Conservation (phyloP, 208 protist species). For the Trypanosoma scelopori region DNA sequence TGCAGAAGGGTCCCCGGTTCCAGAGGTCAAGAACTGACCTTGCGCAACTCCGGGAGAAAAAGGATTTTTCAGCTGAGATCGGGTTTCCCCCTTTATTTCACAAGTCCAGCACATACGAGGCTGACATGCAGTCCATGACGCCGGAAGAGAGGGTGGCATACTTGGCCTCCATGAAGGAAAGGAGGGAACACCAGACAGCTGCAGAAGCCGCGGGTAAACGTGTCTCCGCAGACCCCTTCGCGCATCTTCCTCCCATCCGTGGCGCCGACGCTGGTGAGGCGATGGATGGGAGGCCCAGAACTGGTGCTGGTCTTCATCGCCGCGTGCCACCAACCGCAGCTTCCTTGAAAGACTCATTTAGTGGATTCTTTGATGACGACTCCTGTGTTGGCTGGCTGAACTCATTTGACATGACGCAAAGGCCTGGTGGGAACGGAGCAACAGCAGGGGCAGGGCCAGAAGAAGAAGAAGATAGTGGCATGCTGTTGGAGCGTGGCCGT, state of each 20-base stretch:
- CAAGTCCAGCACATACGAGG: too few relatives aligned
- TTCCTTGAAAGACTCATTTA: too few relatives aligned
- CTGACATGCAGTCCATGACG: not conserved
- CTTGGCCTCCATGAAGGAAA: not conserved
- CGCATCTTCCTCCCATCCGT: slow-evolving; percentile 1
- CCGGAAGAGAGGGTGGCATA: not conserved
- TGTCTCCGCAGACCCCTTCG: not conserved
- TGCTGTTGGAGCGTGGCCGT: not conserved
- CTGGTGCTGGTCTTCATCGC: not conserved
- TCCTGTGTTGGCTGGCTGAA: too few relatives aligned
- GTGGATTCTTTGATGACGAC: too few relatives aligned
- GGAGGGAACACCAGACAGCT: too few relatives aligned
- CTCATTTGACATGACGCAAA: not conserved
- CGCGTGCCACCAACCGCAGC: too few relatives aligned
- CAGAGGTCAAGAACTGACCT: not conserved
- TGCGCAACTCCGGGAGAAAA: too few relatives aligned
- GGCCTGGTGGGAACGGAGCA: not conserved
- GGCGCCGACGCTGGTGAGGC: not conserved
- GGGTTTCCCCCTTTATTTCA: too few relatives aligned
- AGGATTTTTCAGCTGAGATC: too few relatives aligned
- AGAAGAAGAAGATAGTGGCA: not conserved
- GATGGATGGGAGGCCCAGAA: not conserved
- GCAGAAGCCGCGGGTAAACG: not conserved
- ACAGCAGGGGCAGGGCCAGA: too few relatives aligned
- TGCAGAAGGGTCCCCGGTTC: not conserved